These are phyloP conservation scores for Solanum pinnatisectum DNA, from an alignment of 257 asterid species.

Conservation along the genomic window DNA sequence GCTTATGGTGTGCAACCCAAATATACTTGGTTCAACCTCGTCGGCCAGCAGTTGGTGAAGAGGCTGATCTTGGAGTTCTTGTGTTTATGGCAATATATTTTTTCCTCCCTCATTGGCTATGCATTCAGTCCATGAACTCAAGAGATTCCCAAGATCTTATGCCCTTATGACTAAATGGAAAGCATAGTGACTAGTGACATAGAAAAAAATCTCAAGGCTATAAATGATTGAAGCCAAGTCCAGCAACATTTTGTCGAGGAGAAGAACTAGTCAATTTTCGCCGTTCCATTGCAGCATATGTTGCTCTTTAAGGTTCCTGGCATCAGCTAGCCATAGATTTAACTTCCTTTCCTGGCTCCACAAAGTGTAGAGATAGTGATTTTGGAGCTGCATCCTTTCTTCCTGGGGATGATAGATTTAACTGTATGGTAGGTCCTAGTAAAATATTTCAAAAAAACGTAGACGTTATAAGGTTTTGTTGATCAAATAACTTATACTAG, in stretches of 20 bases:
- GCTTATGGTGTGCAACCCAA: conserved; percentile 80
- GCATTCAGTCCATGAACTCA: conserved; percentile 72
- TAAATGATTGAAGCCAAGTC: not conserved
- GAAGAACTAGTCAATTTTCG: not conserved
- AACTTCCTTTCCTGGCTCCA: not conserved
- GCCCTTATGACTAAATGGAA: conserved; percentile 25
- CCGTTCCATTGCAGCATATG: not conserved
- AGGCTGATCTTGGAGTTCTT: conserved; percentile 84
- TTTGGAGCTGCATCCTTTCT: not conserved
- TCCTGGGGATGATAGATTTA: not conserved
- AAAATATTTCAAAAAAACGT: not conserved
- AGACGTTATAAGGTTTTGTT: not conserved
- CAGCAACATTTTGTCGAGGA: not conserved
- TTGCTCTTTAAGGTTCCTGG: not conserved
- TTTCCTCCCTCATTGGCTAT: conserved; percentile 70
- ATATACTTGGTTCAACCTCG: conserved; percentile 60
- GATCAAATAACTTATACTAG: not conserved
- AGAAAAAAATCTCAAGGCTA: not conserved
- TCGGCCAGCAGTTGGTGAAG: conserved; percentile 85
- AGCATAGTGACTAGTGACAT: not conserved
- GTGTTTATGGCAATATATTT: conserved; percentile 56
- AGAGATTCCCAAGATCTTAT: conserved; percentile 32
- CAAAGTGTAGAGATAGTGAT: not conserved
- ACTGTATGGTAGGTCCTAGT: not conserved
- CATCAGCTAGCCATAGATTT: not conserved